Conservation (phyloP, 805 yeast species). For the Pichia cephalocereana region DNA sequence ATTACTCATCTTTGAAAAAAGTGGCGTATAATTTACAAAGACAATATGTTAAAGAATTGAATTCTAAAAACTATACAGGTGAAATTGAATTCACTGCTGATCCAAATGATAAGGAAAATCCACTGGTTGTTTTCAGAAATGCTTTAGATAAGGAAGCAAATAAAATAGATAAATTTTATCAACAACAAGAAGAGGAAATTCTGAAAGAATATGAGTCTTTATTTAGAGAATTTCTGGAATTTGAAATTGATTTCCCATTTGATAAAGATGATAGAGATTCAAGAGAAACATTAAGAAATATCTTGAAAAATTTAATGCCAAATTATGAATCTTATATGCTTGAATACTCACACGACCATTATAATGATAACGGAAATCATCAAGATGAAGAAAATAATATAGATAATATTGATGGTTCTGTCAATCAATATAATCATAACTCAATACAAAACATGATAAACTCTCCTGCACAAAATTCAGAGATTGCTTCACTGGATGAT, state of each 20-base stretch:
- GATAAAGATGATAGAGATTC: conserved; percentile 11
- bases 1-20: conserved; percentile 81
- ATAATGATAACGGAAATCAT: neutral
- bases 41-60: conserved; percentile 32
- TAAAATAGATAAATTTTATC: conserved; percentile 71
- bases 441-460: neutral
- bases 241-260: conserved; percentile 33
- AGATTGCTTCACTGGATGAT: conserved; percentile 4
- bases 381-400: neutral
- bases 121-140: conserved; percentile 49
- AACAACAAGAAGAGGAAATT: conserved; percentile 52
- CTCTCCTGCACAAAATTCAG: neutral
- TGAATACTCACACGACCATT: neutral
- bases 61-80: conserved; percentile 16
- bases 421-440: neutral
- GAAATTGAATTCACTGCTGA: conserved; percentile 22
- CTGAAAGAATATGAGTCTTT: conserved; percentile 46
- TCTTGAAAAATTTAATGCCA: conserved; percentile 9
- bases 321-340: neutral
- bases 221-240: conserved; percentile 53
- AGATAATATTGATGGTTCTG: neutral
- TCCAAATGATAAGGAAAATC: conserved; percentile 31
- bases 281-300: conserved; percentile 11
- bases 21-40: conserved; percentile 76
- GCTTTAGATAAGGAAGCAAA: conserved; percentile 71